A percentile compares a stretch with the other conserved stretches of the same genome.
Conservation (phyloP, 139 green algal species). For the Pseudopediastrum boryanum region DNA sequence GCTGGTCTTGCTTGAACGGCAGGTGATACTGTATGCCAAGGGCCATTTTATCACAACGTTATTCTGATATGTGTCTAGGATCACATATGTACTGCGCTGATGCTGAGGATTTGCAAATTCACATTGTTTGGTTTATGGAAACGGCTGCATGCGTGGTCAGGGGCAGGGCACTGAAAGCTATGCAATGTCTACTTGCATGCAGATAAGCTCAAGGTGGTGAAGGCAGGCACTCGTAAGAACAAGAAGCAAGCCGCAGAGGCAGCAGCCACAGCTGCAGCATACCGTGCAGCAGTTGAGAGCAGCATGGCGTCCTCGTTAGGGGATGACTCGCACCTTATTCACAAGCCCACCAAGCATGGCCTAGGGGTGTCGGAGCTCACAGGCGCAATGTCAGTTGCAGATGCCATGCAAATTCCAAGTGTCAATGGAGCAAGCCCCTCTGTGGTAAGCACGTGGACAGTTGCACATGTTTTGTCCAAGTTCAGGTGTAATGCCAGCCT, state of each 20-base stretch:
- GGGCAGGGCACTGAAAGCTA: constrained; percentile 28
- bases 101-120: no score
- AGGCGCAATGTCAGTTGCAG: constrained; percentile 49
- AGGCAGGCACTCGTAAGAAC: constrained; percentile 22
- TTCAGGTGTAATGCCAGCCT: background rate
- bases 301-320: background rate
- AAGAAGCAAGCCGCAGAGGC: constrained; percentile 31
- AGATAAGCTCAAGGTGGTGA: constrained; percentile 33
- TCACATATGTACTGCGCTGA: no score
- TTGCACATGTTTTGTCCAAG: background rate
- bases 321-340: constrained; percentile 46
- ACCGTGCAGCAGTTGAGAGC: background rate
- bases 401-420: constrained; percentile 39
- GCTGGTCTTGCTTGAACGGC: no score
- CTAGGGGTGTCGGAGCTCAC: constrained; percentile 44
- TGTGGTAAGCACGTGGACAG: constrained; percentile 9
- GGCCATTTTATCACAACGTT: no score
- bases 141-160: constrained; percentile 13
- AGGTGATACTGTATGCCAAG: no score
- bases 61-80: no score
- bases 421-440: constrained; percentile 10
- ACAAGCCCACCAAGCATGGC: constrained; percentile 33
- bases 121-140: no score
- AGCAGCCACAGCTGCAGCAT: background rate
- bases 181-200: no score